Evolutionary conservation across 441 rosid species (phyloP).

Genomic region (Adansonia gregorii): DNA sequence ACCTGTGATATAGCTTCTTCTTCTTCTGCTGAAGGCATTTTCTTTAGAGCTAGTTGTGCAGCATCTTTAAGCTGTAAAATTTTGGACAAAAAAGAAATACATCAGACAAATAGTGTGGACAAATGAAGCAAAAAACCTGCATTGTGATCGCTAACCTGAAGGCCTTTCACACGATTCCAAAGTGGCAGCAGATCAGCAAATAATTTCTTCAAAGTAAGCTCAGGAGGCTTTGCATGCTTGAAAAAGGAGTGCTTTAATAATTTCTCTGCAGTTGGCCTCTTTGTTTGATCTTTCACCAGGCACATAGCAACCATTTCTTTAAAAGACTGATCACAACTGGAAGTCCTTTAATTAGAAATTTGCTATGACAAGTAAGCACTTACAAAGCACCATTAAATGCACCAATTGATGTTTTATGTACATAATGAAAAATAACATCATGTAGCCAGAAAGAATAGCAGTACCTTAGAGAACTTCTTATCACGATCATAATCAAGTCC

Average conservation of each 20-base stretch:
- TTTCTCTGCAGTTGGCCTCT: slow-evolving; percentile 98
- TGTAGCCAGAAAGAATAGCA: slow-evolving; percentile 66
- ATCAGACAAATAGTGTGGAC: slow-evolving; percentile 25
- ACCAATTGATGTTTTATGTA: slow-evolving; percentile 22
- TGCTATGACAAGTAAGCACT: slow-evolving; percentile 32
- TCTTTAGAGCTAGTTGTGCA: slow-evolving; percentile 83
- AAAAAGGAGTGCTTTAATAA: slow-evolving; percentile 88
- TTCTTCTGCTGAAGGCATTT: slow-evolving; percentile 91
- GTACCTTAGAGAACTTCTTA: slow-evolving; percentile 98
- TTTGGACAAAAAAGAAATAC: slow-evolving; percentile 26
- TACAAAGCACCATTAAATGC: slow-evolving; percentile 22
- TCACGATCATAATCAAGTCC: slow-evolving; percentile 98
- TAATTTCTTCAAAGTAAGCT: slow-evolving; percentile 73
- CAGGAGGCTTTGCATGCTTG: slow-evolving; percentile 90
- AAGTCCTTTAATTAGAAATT: slow-evolving; percentile 82
- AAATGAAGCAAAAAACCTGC: slow-evolving; percentile 26
- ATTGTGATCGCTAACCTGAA: slow-evolving; percentile 62
- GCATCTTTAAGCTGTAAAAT: slow-evolving; percentile 89
- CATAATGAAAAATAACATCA: slow-evolving; percentile 2
- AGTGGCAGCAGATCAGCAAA: slow-evolving; percentile 87
- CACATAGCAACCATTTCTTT: slow-evolving; percentile 99
- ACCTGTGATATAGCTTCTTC: slow-evolving; percentile 98
- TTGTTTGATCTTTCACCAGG: slow-evolving; percentile 97
- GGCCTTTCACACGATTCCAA: slow-evolving; percentile 90
- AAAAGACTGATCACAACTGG: slow-evolving; percentile 98